Percentiles rank a stretch among this genome's conserved stretches.
Conservation (phyloP, 257 asterid species). For the Lantana camara region DNA sequence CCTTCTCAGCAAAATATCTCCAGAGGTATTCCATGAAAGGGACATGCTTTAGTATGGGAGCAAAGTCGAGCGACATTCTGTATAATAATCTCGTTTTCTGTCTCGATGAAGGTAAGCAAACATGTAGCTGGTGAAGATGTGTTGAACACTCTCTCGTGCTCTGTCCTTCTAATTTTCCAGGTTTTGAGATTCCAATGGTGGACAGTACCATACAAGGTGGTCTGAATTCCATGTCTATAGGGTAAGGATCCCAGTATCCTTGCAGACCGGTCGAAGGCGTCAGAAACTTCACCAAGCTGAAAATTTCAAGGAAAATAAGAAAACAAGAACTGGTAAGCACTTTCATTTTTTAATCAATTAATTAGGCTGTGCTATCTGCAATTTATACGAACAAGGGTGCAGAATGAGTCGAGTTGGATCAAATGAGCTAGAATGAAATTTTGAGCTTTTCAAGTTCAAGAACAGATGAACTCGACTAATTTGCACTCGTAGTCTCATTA, state of each 20-base stretch:
- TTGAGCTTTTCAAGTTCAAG: too few species aligned
- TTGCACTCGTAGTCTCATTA: too few species aligned
- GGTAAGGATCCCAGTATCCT: conserved; percentile 90
- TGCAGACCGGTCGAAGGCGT: conserved; percentile 71
- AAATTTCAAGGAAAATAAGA: too few species aligned
- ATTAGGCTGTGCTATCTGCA: too few species aligned
- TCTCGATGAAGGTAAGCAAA: conserved; percentile 70
- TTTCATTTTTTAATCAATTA: too few species aligned
- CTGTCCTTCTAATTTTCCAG: conserved; percentile 74
- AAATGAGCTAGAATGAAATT: too few species aligned
- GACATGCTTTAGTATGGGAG: conserved; percentile 63
- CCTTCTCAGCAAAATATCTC: conserved; percentile 82
- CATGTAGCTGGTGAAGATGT: conserved; percentile 84
- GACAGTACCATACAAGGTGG: conserved; percentile 83
- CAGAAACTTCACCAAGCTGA: conserved; percentile 75
- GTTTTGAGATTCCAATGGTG: conserved; percentile 77
- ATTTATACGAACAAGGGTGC: too few species aligned
- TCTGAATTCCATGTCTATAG: conserved; percentile 78
- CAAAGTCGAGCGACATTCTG: conserved; percentile 85
- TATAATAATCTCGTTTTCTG: conserved; percentile 69
- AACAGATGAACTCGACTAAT: too few species aligned
- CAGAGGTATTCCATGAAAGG: conserved; percentile 69
- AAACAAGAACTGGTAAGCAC: too few species aligned
- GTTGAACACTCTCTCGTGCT: conserved; percentile 62
- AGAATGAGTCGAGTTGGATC: too few species aligned